Base-by-base conservation (phyloP, 805 yeast genomes). In the Spathaspora passalidarum region DNA sequence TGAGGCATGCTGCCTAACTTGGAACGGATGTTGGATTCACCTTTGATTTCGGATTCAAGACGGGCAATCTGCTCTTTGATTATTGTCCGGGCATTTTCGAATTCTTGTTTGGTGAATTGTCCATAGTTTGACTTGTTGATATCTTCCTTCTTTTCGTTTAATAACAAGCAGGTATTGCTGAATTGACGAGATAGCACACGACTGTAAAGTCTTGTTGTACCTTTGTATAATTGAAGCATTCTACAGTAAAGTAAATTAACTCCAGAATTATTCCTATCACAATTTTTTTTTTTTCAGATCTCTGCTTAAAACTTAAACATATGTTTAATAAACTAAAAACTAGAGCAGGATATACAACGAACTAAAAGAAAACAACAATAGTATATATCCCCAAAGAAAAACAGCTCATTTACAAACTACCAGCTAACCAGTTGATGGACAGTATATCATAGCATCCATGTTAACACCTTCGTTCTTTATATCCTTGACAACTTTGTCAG, bases 21-120 rank as follows among this genome's bases (percentile, higher is more conserved):
- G 36, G 63, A 70, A 29, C 75, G 54, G 25, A 66, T 53, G 46
- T 70, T 58, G 14, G 49, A 54, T 14, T 57, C 60, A 9, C 76
- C 76, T 49, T 69, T 72, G 46, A 72, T 72, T 11, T 61, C 62
- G 10, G 49, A 49, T 47, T 66, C 75, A 18, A 72, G 55, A 17
- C 61, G 54, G 21, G 37, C 45, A 32, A 69, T 58, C 50, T 69
- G 73, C 10, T 59, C 46, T 32, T 61, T 58, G 9, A 72, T 57
- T 29, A 57, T 55, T 18, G 60, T 51, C n/a, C 67, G 58, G 3
- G 77, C 77, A 35, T 62, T 56, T 11, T 69, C 66, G 48, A 69
- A 72, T 45, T 72, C 76, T 44, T 65, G 59, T 38, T 64, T 53
- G 21, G 72, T 64, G 52, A 67, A 71, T 40, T 61, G 52, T 1